Conservation (phyloP, 2,329 filamentous ascomycete genomes). For the Colletotrichum cuscutae region DNA sequence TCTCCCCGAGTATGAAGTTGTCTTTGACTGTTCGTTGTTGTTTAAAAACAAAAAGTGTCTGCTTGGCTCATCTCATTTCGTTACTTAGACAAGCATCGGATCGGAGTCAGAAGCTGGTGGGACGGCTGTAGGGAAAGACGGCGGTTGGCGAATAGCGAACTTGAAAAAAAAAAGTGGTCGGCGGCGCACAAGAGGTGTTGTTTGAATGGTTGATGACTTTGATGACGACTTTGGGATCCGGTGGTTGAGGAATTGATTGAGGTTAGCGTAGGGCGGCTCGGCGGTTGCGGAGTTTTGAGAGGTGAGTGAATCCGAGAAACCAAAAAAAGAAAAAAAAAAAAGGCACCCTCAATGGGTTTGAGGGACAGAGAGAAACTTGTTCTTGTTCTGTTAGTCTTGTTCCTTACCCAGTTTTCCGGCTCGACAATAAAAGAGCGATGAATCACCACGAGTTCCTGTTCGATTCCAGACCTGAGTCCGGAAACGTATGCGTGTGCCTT, state of each 20-base stretch:
- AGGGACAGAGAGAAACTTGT: background rate
- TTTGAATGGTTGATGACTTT: conserved; percentile 4
- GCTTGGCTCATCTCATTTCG: conserved; percentile 29
- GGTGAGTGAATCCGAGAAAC: background rate
- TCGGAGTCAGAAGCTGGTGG: conserved; percentile 25
- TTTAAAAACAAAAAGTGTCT: background rate
- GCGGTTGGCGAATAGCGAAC: background rate
- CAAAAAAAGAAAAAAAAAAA: background rate
- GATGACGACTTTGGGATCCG: background rate
- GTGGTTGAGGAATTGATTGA: background rate
- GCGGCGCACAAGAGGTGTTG: conserved; percentile 13
- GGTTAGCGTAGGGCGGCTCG: background rate
- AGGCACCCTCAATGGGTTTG: background rate
- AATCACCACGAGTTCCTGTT: background rate
- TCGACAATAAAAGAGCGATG: background rate
- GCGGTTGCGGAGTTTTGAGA: background rate
- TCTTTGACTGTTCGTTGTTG: background rate
- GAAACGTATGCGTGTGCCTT: background rate
- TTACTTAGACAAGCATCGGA: conserved; percentile 29
- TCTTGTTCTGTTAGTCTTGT: conserved; percentile 5
- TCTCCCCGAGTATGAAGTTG: background rate
- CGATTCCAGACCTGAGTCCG: background rate
- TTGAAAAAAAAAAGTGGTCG: background rate
- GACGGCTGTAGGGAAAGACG: conserved; percentile 18
- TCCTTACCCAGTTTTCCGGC: background rate